Percentiles rank a stretch among this genome's conserved stretches.
Conservation (phyloP, 176 grass and related monocot species). For the Phoenix roebelenii region DNA sequence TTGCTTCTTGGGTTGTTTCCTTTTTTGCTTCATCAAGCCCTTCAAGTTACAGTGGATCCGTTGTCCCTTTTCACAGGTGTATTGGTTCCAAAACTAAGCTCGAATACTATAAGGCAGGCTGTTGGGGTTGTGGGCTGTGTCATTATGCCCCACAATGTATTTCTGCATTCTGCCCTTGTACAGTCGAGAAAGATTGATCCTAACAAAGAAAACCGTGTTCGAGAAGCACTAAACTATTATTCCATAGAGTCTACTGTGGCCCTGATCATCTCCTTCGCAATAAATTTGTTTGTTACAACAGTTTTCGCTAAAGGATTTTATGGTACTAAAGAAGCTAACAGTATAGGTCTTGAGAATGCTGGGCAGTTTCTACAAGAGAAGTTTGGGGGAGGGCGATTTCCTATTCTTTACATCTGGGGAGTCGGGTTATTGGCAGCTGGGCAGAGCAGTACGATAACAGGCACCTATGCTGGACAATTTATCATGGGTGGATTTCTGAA, state of each 20-base stretch:
- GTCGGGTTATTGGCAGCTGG: slow-evolving; percentile 84
- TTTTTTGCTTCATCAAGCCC: background rate
- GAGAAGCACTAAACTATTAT: slow-evolving; percentile 94
- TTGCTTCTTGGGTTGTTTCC: background rate
- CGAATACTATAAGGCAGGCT: slow-evolving; percentile 87
- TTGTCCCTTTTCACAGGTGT: slow-evolving; percentile 35
- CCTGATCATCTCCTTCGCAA: slow-evolving; percentile 68
- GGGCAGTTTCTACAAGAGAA: slow-evolving; percentile 82
- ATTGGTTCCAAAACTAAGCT: slow-evolving; percentile 84
- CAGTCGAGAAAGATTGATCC: slow-evolving; percentile 89
- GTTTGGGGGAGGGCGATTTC: slow-evolving; percentile 70
- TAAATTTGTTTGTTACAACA: slow-evolving; percentile 93
- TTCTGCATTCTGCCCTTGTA: slow-evolving; percentile 93
- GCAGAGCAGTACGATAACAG: slow-evolving; percentile 94
- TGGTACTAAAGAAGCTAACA: slow-evolving; percentile 63
- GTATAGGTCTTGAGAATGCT: slow-evolving; percentile 92
- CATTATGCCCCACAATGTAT: slow-evolving; percentile 98
- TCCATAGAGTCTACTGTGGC: slow-evolving; percentile 88
- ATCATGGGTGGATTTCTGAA: slow-evolving; percentile 99
- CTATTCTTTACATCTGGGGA: slow-evolving; percentile 97
- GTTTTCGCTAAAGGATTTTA: slow-evolving; percentile 93
- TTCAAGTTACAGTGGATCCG: background rate
- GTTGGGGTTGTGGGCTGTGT: slow-evolving; percentile 98
- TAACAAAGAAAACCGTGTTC: slow-evolving; percentile 71
- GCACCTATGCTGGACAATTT: slow-evolving; percentile 98